Percentiles rank a stretch among this genome's conserved stretches.
phyloP scores from a whole-genome alignment of 23 red algal genomes.

The Agarophyton chilense region DNA sequence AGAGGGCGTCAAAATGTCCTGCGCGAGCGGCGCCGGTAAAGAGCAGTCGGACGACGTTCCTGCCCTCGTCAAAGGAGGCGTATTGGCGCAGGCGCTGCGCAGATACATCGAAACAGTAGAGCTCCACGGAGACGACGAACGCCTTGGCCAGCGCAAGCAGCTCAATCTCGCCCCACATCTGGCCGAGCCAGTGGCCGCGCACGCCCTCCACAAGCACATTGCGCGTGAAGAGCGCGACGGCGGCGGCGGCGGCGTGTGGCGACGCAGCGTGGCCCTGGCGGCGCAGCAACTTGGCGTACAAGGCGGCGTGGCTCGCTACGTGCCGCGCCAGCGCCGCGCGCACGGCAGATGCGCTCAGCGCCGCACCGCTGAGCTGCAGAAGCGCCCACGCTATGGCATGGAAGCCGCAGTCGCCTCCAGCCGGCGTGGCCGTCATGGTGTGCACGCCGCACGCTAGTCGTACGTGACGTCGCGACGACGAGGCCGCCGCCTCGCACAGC shows the following conservation, averaged over 20 bases:
- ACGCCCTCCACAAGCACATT: conserved; percentile 49
- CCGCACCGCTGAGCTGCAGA: not conserved
- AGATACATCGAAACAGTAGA: conserved; percentile 63
- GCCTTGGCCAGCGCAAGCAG: conserved; percentile 55
- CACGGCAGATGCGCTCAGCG: not conserved
- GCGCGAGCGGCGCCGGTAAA: conserved; percentile 49
- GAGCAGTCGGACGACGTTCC: conserved; percentile 41
- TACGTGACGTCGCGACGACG: conserved; percentile 20
- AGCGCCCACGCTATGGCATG: conserved; percentile 62
- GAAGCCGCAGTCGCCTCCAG: conserved; percentile 67
- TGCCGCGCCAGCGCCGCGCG: conserved; percentile 11
- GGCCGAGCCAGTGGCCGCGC: conserved; percentile 79
- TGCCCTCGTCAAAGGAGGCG: conserved; percentile 18
- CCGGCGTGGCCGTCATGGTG: conserved; percentile 29
- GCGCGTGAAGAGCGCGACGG: conserved; percentile 21
- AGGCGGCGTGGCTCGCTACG: not conserved
- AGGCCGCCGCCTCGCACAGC: not conserved
- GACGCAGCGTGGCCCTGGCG: not conserved
- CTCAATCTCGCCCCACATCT: conserved; percentile 74
- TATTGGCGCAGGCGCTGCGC: conserved; percentile 47
- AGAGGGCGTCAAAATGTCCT: conserved; percentile 65
- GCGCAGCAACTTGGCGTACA: not conserved
- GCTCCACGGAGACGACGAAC: conserved; percentile 45
- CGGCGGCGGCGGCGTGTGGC: not conserved
- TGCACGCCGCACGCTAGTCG: not conserved